Evolutionary conservation across 1,284 basidiomycete genomes (phyloP), one percentile per base, ranked within the genome.

Genomic region (Moniliophthora roreri): DNA sequence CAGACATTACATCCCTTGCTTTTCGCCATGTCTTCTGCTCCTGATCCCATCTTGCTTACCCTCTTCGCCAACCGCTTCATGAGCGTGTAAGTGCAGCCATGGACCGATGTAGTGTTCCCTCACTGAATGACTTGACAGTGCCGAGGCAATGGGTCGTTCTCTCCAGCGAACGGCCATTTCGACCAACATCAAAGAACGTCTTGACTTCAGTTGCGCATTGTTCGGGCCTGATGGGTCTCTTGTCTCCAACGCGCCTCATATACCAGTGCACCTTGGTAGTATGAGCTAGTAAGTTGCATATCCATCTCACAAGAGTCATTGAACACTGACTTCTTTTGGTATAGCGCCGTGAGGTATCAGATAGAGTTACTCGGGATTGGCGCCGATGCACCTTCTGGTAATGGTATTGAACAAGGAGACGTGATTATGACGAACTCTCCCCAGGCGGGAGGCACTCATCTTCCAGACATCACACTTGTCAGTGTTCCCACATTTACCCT

Each of bases 41-140:
- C 91, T 7, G 93, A 96, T 67, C 91, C 93, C 1, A 93, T 96
- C 60, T 72, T 95, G 35, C 79, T 96, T 51, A 93, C 92, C 0
- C 80, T 96, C 26, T 95, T 95, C 63, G 91, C 91, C 21, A 94
- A 95, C 65, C 85, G 93, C 51, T 95, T 94, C 75, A 94, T 94
- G 90, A 87, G 87, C 63, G 89, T 94, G 28, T 32, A 32, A 32
- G n/a, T n/a, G n/a, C n/a, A n/a, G n/a, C n/a, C n/a, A n/a, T n/a
- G 28, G 28, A 32, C 28, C 11, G 28, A 6, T 11, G 28, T 32
- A 11, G 28, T 11, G 11, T 11, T 32, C 11, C 28, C 28, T 32
- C 11, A 32, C 28, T 32, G 28, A n/a, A 32, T 32, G 28, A 32
- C 6, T 11, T 11, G 11, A 32, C 11, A 32, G 28, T 24, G 92